Conservation (phyloP, 441 rosid genomes). For the Euphorbia schlechtendalii region DNA sequence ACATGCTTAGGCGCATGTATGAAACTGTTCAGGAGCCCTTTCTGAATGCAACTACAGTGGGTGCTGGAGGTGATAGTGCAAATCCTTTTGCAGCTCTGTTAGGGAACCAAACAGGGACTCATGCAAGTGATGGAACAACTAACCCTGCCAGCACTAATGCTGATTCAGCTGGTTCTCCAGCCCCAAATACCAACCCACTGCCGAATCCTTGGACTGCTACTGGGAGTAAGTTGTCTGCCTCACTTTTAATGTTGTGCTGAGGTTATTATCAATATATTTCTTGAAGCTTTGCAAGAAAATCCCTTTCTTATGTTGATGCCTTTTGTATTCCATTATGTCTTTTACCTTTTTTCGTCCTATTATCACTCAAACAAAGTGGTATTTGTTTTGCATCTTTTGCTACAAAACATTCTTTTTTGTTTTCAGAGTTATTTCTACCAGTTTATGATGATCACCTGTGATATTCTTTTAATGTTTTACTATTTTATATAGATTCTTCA, state of each 20-base stretch:
- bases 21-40: constrained; percentile 78
- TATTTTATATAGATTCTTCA: background rate
- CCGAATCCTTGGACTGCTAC: constrained; percentile 63
- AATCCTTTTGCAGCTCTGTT: constrained; percentile 56
- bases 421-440: too few species aligned
- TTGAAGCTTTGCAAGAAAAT: background rate
- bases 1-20: constrained; percentile 71
- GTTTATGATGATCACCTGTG: background rate
- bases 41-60: constrained; percentile 56
- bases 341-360: background rate
- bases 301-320: background rate
- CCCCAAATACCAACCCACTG: constrained; percentile 63
- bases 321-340: background rate
- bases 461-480: background rate
- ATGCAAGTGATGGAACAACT: constrained; percentile 38
- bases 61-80: constrained; percentile 35
- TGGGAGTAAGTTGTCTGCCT: constrained; percentile 31
- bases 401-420: too few species aligned
- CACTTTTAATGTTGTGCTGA: background rate
- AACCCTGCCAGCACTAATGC: constrained; percentile 33
- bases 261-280: background rate
- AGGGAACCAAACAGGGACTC: constrained; percentile 40
- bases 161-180: constrained; percentile 43
- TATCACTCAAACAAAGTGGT: background rate
- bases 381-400: background rate